Evolutionary conservation across 2,329 filamentous ascomycete genomes (phyloP), one percentile per base, ranked within the genome.

Genomic region (Ophiostoma perfectum): DNA sequence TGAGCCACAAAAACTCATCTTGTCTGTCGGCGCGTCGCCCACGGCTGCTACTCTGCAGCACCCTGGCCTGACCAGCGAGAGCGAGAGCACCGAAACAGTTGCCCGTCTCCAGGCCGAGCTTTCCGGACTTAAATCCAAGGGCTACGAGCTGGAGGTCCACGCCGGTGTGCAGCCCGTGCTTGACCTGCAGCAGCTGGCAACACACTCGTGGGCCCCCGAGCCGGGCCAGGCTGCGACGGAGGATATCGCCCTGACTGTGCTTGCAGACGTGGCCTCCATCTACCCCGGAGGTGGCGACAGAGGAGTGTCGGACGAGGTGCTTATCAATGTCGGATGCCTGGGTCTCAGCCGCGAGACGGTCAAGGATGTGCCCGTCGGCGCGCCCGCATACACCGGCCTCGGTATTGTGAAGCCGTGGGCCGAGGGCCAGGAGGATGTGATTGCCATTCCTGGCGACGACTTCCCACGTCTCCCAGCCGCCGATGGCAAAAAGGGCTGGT

Each of bases 171-270:
- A 93, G 75, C 86, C 90, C 0, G 81, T 88, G 3, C 83, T 94
- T 8, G 91, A 95, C 76, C 81, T 93, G 73, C 91, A 95, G 76
- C 91, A 95, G 76, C 81, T 94, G 1, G 87, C 90, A 0, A 91
- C 90, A 0, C 86, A 89, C 73, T 88, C 90, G 4, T 75, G 78
- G 73, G 81, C 70, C 72, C 75, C 12, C 74, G 75, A 36, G 81
- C 7, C 42, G 12, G 65, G 41, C 39, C 62, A 63, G 27, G 27
- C 60, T 12, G 66, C 67, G 63, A 47, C 82, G 71, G 76, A 81
- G 3, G 84, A 88, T 72, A 82, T 94, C 42, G 90, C 85, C 0
- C 78, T 93, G 44, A 87, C 84, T 0, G 82, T 93, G 9, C 78
- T 93, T n/a, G 86, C 87, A 0, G 90, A 95, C 75, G 85, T 94